Evolutionary conservation across 257 asterid genomes (phyloP).

Genomic region (Penstemon newberryi): DNA sequence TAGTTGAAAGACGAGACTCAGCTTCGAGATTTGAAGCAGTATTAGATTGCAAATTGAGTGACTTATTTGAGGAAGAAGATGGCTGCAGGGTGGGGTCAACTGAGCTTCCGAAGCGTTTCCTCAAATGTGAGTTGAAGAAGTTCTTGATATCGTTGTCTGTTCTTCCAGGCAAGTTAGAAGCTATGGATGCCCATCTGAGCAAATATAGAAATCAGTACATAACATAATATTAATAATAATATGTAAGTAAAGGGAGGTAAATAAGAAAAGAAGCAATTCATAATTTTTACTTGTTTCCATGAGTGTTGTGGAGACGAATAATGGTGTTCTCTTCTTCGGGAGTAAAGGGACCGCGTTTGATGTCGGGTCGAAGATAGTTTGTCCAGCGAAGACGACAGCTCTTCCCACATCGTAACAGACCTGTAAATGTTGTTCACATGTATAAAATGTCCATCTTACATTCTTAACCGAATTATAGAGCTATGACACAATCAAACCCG

Average conservation of each 20-base stretch:
- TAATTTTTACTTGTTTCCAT: constrained; percentile 58
- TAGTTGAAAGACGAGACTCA: constrained; percentile 35
- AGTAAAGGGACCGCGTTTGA: constrained; percentile 59
- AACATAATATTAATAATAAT: no score
- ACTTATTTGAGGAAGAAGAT: constrained; percentile 32
- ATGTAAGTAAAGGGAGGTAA: no score
- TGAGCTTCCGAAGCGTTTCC: constrained; percentile 39
- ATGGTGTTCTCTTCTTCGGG: constrained; percentile 50
- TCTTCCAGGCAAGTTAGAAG: constrained; percentile 64
- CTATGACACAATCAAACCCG: no score
- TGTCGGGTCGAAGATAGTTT: constrained; percentile 73
- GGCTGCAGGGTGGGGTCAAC: constrained; percentile 21
- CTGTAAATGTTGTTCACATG: constrained; percentile 34
- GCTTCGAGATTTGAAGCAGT: constrained; percentile 37
- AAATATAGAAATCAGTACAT: not conserved
- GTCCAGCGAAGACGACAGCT: constrained; percentile 85
- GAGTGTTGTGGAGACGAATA: constrained; percentile 46
- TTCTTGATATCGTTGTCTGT: constrained; percentile 73
- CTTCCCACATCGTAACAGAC: constrained; percentile 74
- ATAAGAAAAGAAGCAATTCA: constrained; percentile 7
- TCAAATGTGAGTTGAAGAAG: constrained; percentile 76
- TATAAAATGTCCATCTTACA: constrained; percentile 10
- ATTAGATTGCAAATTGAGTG: constrained; percentile 24
- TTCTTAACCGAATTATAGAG: not conserved
- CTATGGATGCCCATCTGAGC: constrained; percentile 71